These are phyloP conservation scores for Dianthus caryophyllus DNA, from an alignment of 148 eudicot genomes.

Conservation along the genomic window DNA sequence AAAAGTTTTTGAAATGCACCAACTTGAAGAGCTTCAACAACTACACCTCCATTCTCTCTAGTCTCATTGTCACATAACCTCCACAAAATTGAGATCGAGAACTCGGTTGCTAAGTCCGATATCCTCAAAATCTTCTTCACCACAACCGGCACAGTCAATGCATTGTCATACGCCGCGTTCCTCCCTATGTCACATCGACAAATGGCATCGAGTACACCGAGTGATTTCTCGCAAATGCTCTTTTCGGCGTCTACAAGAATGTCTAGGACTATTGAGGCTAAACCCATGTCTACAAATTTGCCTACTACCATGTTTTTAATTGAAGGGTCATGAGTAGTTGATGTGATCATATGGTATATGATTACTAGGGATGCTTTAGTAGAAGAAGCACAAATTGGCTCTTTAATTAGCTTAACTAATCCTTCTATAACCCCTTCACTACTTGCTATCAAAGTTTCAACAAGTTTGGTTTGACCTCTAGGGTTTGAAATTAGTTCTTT, in stretches of 20 bases:
- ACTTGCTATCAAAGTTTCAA: slow-evolving; percentile 25
- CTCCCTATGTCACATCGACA: slow-evolving; percentile 36
- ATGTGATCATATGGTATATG: slow-evolving; percentile 42
- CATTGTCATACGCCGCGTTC: slow-evolving; percentile 33
- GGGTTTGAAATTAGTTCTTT: slow-evolving; percentile 32
- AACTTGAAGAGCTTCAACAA: slow-evolving; percentile 61
- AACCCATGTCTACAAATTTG: slow-evolving; percentile 40
- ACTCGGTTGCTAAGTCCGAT: slow-evolving; percentile 64
- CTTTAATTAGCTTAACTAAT: slow-evolving; percentile 50
- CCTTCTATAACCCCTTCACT: slow-evolving; percentile 46
- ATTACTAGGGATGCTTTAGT: slow-evolving; percentile 55
- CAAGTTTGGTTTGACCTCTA: slow-evolving; percentile 7
- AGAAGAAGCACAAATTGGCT: slow-evolving; percentile 52
- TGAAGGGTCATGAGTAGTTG: background rate
- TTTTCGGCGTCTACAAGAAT: slow-evolving; percentile 49
- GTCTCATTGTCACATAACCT: slow-evolving; percentile 41
- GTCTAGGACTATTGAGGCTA: slow-evolving; percentile 51
- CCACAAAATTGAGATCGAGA: slow-evolving; percentile 57
- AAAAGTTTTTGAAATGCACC: slow-evolving; percentile 85
- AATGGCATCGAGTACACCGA: slow-evolving; percentile 54
- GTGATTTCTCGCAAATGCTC: slow-evolving; percentile 52
- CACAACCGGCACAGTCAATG: slow-evolving; percentile 53
- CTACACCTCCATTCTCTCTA: slow-evolving; percentile 35
- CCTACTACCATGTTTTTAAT: slow-evolving; percentile 11
- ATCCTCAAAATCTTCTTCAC: slow-evolving; percentile 69